Conservation (phyloP, 2,329 filamentous ascomycete species). For the Sarocladium brachiariae region DNA sequence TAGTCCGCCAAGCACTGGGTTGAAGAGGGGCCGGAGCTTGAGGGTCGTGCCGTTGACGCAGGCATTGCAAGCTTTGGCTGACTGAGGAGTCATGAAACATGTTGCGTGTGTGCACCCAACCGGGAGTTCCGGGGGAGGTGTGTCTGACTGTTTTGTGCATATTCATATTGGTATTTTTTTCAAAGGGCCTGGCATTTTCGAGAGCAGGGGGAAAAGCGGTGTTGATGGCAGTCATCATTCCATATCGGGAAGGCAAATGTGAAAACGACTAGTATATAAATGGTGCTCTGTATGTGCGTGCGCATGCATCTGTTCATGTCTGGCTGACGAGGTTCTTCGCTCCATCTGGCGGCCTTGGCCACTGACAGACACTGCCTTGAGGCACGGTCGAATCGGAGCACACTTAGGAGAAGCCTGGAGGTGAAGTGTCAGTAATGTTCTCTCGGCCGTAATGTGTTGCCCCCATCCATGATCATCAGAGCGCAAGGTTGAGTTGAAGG, state of each 20-base stretch:
- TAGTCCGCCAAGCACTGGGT: conserved; percentile 15
- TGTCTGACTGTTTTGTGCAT: not conserved
- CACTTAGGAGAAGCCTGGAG: too few species aligned
- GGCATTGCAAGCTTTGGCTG: conserved; percentile 48
- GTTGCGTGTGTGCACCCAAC: conserved; percentile 10
- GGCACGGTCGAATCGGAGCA: too few species aligned
- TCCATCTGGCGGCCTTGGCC: not conserved
- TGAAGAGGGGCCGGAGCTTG: conserved; percentile 46
- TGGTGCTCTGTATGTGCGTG: too few species aligned
- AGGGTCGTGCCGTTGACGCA: conserved; percentile 51
- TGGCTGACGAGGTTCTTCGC: not conserved
- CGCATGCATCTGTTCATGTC: not conserved
- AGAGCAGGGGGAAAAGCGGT: not conserved
- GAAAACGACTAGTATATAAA: too few species aligned
- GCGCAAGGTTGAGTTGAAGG: too few species aligned
- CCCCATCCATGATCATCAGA: not conserved
- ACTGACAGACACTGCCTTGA: too few species aligned
- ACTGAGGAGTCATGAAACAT: conserved; percentile 22
- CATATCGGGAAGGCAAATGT: too few species aligned
- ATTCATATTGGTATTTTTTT: not conserved
- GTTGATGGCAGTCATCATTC: not conserved
- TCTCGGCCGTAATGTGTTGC: too few species aligned
- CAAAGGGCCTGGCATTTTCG: not conserved
- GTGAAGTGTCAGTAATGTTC: too few species aligned
- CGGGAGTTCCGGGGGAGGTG: not conserved